These are phyloP conservation scores for Tylopilus subfusipes DNA, from an alignment of 768 basidiomycete genomes.

Conservation along the genomic window DNA sequence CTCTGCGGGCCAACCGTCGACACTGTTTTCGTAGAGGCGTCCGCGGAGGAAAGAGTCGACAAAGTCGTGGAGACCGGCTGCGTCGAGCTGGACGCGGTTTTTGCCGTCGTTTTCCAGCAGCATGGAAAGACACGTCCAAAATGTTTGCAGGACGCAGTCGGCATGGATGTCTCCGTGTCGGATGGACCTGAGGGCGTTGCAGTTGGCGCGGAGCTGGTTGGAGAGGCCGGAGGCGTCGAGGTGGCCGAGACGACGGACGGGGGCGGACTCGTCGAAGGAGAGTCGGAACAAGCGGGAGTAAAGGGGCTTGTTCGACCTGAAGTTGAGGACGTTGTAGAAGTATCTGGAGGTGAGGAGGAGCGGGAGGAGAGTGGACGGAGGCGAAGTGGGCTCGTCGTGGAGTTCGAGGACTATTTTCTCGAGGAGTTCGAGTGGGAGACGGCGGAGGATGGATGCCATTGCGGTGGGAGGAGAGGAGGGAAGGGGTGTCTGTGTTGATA, in stretches of 20 bases:
- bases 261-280: conserved; percentile 55
- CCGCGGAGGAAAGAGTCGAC: conserved; percentile 43
- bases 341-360: conserved; percentile 44
- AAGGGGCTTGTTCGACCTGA: conserved; percentile 32
- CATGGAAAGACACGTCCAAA: conserved; percentile 54
- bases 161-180: conserved; percentile 35
- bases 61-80: conserved; percentile 46
- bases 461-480: conserved; percentile 1
- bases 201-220: conserved; percentile 40
- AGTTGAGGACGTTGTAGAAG: conserved; percentile 37
- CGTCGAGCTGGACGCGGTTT: conserved; percentile 55
- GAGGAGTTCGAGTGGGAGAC: conserved; percentile 45
- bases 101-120: conserved; percentile 65
- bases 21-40: conserved; percentile 41
- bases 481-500: neutral
- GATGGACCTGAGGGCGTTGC: conserved; percentile 27
- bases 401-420: conserved; percentile 51
- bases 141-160: conserved; percentile 24
- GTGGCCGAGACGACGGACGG: conserved; percentile 47
- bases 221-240: conserved; percentile 37
- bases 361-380: conserved; percentile 43
- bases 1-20: conserved; percentile 58
- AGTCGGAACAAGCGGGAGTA: conserved; percentile 51
- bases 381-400: neutral
- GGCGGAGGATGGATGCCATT: conserved; percentile 26